Evolutionary conservation across 192 early-diverging fungal genomes (phyloP), one percentile per base, ranked within the genome.

Genomic region (Rhizophagus clarus): DNA sequence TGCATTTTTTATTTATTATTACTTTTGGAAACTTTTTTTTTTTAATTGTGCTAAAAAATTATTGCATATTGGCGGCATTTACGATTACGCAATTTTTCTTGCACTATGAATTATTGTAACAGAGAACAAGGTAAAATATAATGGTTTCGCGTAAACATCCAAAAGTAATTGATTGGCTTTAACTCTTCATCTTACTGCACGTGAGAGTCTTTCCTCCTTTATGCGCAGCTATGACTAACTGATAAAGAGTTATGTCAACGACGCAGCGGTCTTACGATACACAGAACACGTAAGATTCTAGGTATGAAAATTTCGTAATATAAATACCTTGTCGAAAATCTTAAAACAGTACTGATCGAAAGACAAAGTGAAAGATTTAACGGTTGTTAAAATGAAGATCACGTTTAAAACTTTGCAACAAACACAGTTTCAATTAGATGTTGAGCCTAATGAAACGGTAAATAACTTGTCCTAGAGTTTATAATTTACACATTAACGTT

Each of bases 331-430:
- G 12, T 40, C n/a, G n/a, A 70, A 40, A 70, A 34, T 37, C 68
- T 17, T 70, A 26, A 37, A 37, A n/a, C 37, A 42, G 37, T 37
- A n/a, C 37, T 24, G 31, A 34, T n/a, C 34, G 68, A 70, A 37
- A 40, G 11, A 37, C 32, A 10, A n/a, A 42, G 34, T 22, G 22
- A n/a, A 22, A 24, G 31, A 11, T 24, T 15, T 70, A n/a, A n/a
- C 63, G 28, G 10, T 20, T 10, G 31, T 70, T 70, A n/a, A 70
- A 68, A 92, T 93, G 96, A 90, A 93, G 81, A 84, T 98, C 78
- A 95, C 94, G 24, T 80, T 98, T 81, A 98, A 98, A 84, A 98
- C 95, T 31, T 89, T 98, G 64, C 91, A 94, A 82, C 94, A 98
- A 81, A 91, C 96, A 87, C 83, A 86, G 72, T 95, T 96, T 85